phyloP scores from a whole-genome alignment of 2,329 filamentous ascomycete species.

The Lasiodiplodia hormozganensis region DNA sequence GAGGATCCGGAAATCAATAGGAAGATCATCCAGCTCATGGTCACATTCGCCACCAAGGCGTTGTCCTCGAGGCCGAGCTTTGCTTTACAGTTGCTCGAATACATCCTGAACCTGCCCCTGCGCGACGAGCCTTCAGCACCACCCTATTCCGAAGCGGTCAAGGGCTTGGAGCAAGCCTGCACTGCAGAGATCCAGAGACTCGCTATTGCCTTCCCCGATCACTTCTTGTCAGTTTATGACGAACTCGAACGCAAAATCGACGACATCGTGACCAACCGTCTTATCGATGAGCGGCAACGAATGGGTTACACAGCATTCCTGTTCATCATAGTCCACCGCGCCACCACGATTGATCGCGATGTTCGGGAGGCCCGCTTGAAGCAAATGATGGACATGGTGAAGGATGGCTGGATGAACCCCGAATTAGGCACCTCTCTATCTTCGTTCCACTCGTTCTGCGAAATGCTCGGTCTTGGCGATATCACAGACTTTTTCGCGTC shows the following conservation, averaged over 20 bases:
- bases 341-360: conserved; percentile 74
- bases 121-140: conserved; percentile 72
- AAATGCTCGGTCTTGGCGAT: conserved; percentile 78
- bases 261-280: conserved; percentile 75
- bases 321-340: conserved; percentile 92
- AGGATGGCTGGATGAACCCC: conserved; percentile 77
- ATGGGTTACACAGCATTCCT: conserved; percentile 89
- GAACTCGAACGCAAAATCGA: conserved; percentile 83
- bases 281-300: conserved; percentile 80
- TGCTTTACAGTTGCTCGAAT: conserved; percentile 87
- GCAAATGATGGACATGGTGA: conserved; percentile 82
- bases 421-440: conserved; percentile 72
- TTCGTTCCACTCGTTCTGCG: conserved; percentile 80
- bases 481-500: conserved; percentile 80
- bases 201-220: conserved; percentile 88
- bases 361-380: conserved; percentile 74
- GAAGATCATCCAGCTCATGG: conserved; percentile 79
- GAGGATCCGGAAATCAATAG: conserved; percentile 87
- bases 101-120: conserved; percentile 86
- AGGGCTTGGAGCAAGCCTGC: conserved; percentile 83
- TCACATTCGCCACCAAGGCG: conserved; percentile 83
- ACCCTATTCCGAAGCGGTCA: conserved; percentile 85
- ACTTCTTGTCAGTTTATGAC: conserved; percentile 82
- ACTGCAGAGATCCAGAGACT: conserved; percentile 88
- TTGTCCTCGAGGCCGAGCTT: conserved; percentile 79